These are phyloP conservation scores for Sphagnurus paluster DNA, from an alignment of 1,284 basidiomycete genomes.

Conservation along the genomic window DNA sequence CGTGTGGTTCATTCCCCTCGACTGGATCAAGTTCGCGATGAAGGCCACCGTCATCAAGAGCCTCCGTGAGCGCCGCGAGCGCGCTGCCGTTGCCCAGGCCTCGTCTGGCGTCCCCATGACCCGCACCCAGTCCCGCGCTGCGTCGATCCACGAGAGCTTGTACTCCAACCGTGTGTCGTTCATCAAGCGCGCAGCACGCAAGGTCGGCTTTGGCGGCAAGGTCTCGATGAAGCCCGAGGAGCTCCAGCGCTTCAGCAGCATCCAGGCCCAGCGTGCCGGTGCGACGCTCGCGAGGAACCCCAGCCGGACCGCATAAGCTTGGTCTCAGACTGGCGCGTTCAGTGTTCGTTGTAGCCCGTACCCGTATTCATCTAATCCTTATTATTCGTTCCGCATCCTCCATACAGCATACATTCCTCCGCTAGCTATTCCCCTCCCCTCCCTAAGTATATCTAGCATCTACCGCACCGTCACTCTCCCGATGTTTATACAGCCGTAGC, in stretches of 20 bases:
- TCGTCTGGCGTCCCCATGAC: conserved; percentile 74
- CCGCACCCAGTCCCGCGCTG: conserved; percentile 86
- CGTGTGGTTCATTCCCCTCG: conserved; percentile 92
- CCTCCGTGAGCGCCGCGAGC: conserved; percentile 71
- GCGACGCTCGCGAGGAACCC: conserved; percentile 78
- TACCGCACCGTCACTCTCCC: no score
- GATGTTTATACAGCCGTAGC: no score
- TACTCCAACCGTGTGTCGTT: conserved; percentile 93
- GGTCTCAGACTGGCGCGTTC: no score
- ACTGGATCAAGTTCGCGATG: conserved; percentile 96
- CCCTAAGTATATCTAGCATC: no score
- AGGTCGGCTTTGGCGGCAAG: conserved; percentile 83
- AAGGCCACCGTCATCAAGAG: conserved; percentile 88
- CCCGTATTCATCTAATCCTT: no score
- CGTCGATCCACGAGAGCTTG: conserved; percentile 90
- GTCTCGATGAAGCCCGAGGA: conserved; percentile 82
- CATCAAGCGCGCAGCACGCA: conserved; percentile 82
- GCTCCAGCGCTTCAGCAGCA: conserved; percentile 79
- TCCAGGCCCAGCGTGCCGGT: conserved; percentile 80
- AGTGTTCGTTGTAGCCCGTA: no score
- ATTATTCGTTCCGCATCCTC: no score
- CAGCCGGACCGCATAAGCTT: conserved; percentile 44
- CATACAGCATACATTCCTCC: no score
- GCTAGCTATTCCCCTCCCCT: no score
- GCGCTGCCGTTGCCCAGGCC: conserved; percentile 38